These are phyloP conservation scores for Yarrowia sp. DNA, from an alignment of 805 yeast species.

Conservation along the genomic window DNA sequence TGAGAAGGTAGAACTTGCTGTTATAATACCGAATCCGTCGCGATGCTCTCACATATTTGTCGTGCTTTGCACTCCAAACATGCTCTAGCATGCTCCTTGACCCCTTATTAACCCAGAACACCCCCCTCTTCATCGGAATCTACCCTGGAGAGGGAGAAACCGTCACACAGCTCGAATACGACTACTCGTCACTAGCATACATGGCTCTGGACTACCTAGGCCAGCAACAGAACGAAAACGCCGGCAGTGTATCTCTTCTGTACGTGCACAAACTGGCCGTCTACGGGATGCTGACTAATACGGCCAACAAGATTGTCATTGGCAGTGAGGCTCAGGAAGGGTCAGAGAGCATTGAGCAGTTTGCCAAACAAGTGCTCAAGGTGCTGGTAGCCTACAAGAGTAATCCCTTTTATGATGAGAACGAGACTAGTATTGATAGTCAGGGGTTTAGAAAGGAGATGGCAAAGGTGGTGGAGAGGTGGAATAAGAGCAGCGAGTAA, in stretches of 20 bases:
- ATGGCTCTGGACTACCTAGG: conserved; percentile 39
- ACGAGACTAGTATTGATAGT: conserved; percentile 24
- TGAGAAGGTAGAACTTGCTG: too few relatives aligned
- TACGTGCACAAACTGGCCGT: conserved; percentile 46
- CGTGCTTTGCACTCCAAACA: too few relatives aligned
- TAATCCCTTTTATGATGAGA: conserved; percentile 32
- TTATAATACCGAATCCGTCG: too few relatives aligned
- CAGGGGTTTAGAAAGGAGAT: conserved; percentile 10
- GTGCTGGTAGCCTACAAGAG: conserved; percentile 35
- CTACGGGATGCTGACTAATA: conserved; percentile 50
- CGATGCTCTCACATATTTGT: too few relatives aligned
- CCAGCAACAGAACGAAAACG: conserved; percentile 24
- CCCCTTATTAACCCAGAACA: conserved; percentile 30
- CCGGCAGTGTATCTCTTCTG: conserved; percentile 2
- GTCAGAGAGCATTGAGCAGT: conserved; percentile 20
- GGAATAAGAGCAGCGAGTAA: not conserved
- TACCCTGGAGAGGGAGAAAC: conserved; percentile 29
- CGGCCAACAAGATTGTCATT: conserved; percentile 48
- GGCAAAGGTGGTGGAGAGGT: conserved; percentile 27
- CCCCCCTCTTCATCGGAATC: conserved; percentile 36
- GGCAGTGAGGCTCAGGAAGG: conserved; percentile 48
- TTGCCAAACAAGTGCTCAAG: conserved; percentile 25
- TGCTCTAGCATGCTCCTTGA: too few relatives aligned
- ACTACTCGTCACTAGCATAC: conserved; percentile 36
- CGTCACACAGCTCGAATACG: conserved; percentile 23